Evolutionary conservation across 805 yeast species (phyloP).

Genomic region (Teunomyces kruisii): DNA sequence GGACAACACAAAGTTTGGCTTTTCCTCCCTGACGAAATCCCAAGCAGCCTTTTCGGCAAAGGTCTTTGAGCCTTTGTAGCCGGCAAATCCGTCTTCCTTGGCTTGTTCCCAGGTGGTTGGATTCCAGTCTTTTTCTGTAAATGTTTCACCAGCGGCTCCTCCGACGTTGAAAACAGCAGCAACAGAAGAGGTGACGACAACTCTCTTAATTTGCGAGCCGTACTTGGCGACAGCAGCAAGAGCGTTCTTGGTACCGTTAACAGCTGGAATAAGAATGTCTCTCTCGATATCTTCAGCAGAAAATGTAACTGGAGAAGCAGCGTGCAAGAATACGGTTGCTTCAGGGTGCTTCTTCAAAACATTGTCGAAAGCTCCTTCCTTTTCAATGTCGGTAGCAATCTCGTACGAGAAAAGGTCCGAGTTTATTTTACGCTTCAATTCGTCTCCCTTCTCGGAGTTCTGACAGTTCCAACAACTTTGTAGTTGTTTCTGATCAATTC

Average conservation of each 20-base stretch:
- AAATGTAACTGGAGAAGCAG: conserved; percentile 59
- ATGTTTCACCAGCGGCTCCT: conserved; percentile 2
- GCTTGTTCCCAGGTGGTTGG: conserved; percentile 16
- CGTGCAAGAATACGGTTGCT: conserved; percentile 54
- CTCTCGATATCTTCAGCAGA: conserved; percentile 45
- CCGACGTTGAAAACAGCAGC: conserved; percentile 47
- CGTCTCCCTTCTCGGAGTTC: conserved; percentile 30
- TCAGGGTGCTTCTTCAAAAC: conserved; percentile 50
- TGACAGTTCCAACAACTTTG: conserved; percentile 51
- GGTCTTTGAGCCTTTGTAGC: conserved; percentile 14
- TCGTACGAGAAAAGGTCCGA: conserved; percentile 32
- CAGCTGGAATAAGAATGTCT: conserved; percentile 56
- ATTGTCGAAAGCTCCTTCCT: conserved; percentile 45
- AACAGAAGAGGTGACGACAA: conserved; percentile 52
- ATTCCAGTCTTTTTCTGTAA: conserved; percentile 16
- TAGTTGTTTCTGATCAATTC: conserved; percentile 39
- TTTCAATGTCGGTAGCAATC: conserved; percentile 48
- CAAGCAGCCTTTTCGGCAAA: conserved; percentile 16
- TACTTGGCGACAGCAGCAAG: conserved; percentile 46
- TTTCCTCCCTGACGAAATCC: conserved; percentile 11
- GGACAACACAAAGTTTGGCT: conserved; percentile 7
- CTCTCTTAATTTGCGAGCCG: conserved; percentile 41
- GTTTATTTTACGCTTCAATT: conserved; percentile 11
- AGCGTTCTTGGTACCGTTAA: conserved; percentile 54
- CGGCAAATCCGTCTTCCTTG: conserved; percentile 6